Percentiles rank a stretch among this genome's conserved stretches.
Evolutionary conservation across 2,329 filamentous ascomycete species (phyloP).

Genomic region (Neonectria sp.): DNA sequence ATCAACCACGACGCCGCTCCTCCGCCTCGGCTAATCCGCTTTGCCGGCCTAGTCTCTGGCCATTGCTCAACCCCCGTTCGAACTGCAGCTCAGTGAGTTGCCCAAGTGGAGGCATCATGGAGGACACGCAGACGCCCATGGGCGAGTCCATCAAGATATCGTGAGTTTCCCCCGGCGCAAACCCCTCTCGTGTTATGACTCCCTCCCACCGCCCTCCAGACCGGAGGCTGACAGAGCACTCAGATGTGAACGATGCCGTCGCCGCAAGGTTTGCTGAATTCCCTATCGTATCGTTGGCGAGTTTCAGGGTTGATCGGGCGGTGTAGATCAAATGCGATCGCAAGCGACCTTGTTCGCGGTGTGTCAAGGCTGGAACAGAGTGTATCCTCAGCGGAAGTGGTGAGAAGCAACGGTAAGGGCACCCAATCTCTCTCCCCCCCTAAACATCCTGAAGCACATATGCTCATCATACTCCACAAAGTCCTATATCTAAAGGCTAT

Average conservation of each 20-base stretch:
- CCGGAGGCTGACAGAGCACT: constrained; percentile 14
- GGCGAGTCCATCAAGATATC: constrained; percentile 56
- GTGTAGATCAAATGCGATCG: constrained; percentile 68
- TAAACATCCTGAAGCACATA: constrained; percentile 1
- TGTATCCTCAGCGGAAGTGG: constrained; percentile 58
- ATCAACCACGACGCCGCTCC: constrained; percentile 28
- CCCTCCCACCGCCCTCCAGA: constrained; percentile 3
- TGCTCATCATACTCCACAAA: constrained; percentile 36
- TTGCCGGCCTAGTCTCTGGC: not conserved
- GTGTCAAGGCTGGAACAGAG: constrained; percentile 58
- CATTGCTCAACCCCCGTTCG: constrained; percentile 1
- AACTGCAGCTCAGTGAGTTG: not conserved
- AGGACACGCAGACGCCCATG: constrained; percentile 54
- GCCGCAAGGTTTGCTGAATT: constrained; percentile 56
- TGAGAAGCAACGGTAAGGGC: constrained; percentile 58
- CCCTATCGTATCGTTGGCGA: not conserved
- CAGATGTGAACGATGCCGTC: constrained; percentile 61
- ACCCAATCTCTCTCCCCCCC: constrained; percentile 1
- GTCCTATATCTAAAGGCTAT: constrained; percentile 61
- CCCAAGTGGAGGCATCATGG: constrained; percentile 40
- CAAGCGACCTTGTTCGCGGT: constrained; percentile 65
- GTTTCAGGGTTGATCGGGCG: constrained; percentile 26
- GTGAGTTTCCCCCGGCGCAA: constrained; percentile 44
- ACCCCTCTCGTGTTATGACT: constrained; percentile 17
- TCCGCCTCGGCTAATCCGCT: constrained; percentile 20